phyloP scores from a whole-genome alignment of 208 protist genomes.

The Leishmania tarentolae region DNA sequence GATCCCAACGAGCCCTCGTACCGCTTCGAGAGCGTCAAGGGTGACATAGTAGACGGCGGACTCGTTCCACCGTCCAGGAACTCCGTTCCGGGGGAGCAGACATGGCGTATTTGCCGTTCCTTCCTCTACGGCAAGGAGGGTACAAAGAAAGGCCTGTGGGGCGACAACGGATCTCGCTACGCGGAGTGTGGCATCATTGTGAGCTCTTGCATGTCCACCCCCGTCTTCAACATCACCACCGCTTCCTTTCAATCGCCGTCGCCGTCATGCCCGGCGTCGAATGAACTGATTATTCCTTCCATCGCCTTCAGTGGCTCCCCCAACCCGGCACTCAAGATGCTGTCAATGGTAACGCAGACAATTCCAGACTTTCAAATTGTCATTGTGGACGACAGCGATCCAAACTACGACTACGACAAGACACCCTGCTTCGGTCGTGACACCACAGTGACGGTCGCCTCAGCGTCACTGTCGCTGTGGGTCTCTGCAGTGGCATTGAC shows the following conservation, averaged over 20 bases:
- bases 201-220: slow-evolving; percentile 37
- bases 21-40: slow-evolving; percentile 46
- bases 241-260: slow-evolving; percentile 20
- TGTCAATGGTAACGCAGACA: slow-evolving; percentile 34
- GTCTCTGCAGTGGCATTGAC: slow-evolving; percentile 1
- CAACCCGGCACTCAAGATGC: slow-evolving; percentile 35
- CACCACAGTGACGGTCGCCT: neutral
- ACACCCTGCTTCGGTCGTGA: slow-evolving; percentile 50
- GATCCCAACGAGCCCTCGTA: slow-evolving; percentile 47
- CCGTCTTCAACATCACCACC: slow-evolving; percentile 36
- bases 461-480: neutral
- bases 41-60: slow-evolving; percentile 50
- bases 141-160: slow-evolving; percentile 36
- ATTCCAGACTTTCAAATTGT: slow-evolving; percentile 55
- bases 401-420: slow-evolving; percentile 34
- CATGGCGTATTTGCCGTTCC: slow-evolving; percentile 56
- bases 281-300: slow-evolving; percentile 45
- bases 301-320: slow-evolving; percentile 25
- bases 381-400: slow-evolving; percentile 45
- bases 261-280: slow-evolving; percentile 16
- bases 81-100: slow-evolving; percentile 38
- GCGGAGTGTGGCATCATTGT: slow-evolving; percentile 40
- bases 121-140: slow-evolving; percentile 46
- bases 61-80: slow-evolving; percentile 34
- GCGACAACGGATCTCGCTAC: slow-evolving; percentile 38